Percentiles rank a stretch among this genome's conserved stretches.
phyloP scores from a whole-genome alignment of 2,329 filamentous ascomycete genomes.

The Juglanconis sp. region DNA sequence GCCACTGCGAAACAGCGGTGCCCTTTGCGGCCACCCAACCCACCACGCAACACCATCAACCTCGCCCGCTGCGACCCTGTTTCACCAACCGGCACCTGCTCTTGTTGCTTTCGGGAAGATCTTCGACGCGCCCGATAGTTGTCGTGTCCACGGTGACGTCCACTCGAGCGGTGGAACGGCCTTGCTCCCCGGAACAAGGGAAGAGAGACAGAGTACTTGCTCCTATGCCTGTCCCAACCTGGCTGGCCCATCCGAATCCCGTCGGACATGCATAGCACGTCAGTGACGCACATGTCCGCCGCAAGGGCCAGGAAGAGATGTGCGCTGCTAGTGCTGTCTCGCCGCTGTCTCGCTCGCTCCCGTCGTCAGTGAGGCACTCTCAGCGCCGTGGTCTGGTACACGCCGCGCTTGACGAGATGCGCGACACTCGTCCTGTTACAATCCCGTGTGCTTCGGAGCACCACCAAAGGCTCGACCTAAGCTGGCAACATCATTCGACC shows the following conservation, averaged over 20 bases:
- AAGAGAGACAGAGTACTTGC: too few species aligned
- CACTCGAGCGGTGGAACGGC: too few species aligned
- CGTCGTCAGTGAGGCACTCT: too few species aligned
- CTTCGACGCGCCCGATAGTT: not conserved
- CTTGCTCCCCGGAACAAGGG: too few species aligned
- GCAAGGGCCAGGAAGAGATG: not conserved
- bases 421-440: not conserved
- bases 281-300: not conserved
- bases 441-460: not conserved
- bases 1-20: constrained; percentile 9
- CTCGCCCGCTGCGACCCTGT: constrained; percentile 1
- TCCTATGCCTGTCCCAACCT: too few species aligned
- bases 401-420: not conserved
- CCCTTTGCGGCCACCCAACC: not conserved
- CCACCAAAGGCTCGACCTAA: not conserved
- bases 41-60: not conserved
- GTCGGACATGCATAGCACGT: too few species aligned
- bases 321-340: not conserved
- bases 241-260: too few species aligned
- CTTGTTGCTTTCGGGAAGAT: not conserved
- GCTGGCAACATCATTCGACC: not conserved
- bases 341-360: not conserved
- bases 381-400: too few species aligned
- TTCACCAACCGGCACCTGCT: not conserved
- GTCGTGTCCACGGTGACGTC: too few species aligned